Base-by-base conservation (phyloP, 23 red algal species). In the Gracilaria caudata region DNA sequence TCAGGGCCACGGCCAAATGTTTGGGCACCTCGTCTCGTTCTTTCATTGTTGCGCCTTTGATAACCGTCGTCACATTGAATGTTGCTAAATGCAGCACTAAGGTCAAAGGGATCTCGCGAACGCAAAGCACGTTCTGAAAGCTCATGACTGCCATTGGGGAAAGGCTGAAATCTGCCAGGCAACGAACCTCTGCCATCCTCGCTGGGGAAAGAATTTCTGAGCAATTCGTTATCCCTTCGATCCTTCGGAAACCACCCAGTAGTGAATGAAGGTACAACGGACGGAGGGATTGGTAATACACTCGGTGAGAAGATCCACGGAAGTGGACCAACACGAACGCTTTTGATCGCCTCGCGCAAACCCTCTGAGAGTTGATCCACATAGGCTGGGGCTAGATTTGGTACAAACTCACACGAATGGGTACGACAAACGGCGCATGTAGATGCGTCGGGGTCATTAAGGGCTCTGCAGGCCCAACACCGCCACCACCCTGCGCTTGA, bases 261-360 rank as follows among this genome's bases (percentile, higher is more conserved):
- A 3, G 70, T 30, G 21, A 75, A 75, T 47, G 70, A 30, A 47
- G 19, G 70, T 75, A 33, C 70, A 47, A 75, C 33, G 14, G 70
- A 26, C 4, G 70, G 40, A 26, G 70, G 70, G 21, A 75, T 43
- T 75, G 70, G 70, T 25, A 75, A 28, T 4, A 75, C 38, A 12
- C 51, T 33, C 29, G 55, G 85, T 32, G 71, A 30, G 75, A 89
- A 89, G 9, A 78, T 64, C 85, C 85, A 89, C 24, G 85, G 85
- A 55, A 72, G 64, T 24, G 85, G 73, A 51, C 68, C 51, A 29
- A 73, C 74, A 25, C 30, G 44, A 57, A 43, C 70, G 57, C 24
- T 78, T 38, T 78, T 37, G 39, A 89, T 58, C 4, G 55, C 37
- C 24, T 77, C 85, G 28, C 72, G 68, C 35, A 77, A 39, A 17